Conservation (phyloP, 345 rosid genomes). For the Boechera retrofracta region DNA sequence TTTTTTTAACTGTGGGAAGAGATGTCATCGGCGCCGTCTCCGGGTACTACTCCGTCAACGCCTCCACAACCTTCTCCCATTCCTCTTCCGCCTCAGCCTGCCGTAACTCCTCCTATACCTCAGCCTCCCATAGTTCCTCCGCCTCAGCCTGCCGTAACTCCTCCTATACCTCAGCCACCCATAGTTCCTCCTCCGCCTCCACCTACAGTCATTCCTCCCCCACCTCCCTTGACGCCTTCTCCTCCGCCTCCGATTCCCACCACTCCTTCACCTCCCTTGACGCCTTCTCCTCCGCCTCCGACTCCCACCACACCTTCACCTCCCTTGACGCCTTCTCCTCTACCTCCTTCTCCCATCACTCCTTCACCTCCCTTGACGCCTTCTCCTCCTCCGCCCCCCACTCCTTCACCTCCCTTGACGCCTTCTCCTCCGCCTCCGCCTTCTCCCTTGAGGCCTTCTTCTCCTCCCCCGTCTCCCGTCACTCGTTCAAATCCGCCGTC, state of each 20-base stretch:
- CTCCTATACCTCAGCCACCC: constrained; percentile 23
- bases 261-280: background rate
- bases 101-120: background rate
- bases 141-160: constrained; percentile 12
- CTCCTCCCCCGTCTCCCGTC: constrained; percentile 34
- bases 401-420: background rate
- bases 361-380: constrained; percentile 19
- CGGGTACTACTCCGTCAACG: constrained; percentile 38
- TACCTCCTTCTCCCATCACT: background rate
- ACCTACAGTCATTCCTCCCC: background rate
- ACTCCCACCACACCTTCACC: constrained; percentile 11
- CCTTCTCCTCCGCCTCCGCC: constrained; percentile 14
- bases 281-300: constrained; percentile 26
- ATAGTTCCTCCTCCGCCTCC: constrained; percentile 25
- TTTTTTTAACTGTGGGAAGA: background rate
- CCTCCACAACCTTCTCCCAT: background rate
- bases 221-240: constrained; percentile 29
- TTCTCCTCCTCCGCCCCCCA: constrained; percentile 4
- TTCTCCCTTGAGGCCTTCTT: constrained; percentile 23
- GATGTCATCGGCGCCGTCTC: constrained; percentile 60
- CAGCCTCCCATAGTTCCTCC: background rate
- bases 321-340: background rate
- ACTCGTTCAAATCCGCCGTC: constrained; percentile 45
- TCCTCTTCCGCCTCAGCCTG: background rate
- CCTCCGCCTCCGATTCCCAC: background rate